A percentile compares a stretch with the other conserved stretches of the same genome.
phyloP scores from a whole-genome alignment of 345 rosid genomes.

The Erucastrum elatum region DNA sequence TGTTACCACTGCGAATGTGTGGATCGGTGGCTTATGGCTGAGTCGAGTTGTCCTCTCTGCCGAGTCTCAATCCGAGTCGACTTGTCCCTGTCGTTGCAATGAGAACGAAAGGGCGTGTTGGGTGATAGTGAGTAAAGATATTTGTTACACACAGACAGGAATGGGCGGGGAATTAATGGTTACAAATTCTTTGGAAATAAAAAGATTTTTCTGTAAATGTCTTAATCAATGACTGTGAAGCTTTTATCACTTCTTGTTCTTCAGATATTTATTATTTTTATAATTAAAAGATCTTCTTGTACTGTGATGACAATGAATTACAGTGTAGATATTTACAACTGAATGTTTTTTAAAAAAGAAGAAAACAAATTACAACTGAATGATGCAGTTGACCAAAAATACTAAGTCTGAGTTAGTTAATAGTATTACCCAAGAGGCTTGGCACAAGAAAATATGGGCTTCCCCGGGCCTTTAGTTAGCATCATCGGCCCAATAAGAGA shows the following conservation, averaged over 20 bases:
- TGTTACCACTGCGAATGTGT: slow-evolving; percentile 67
- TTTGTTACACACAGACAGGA: slow-evolving; percentile 7
- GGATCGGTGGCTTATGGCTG: slow-evolving; percentile 61
- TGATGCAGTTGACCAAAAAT: neutral
- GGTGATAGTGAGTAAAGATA: slow-evolving; percentile 26
- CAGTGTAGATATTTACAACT: neutral
- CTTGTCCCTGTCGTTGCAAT: slow-evolving; percentile 10
- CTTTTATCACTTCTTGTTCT: neutral
- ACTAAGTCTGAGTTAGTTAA: neutral
- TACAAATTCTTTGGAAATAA: neutral
- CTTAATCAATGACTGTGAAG: slow-evolving; percentile 18
- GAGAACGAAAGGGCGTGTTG: slow-evolving; percentile 11
- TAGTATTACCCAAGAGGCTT: neutral
- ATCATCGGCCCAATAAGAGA: slow-evolving; percentile 8
- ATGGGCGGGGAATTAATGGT: slow-evolving; percentile 5
- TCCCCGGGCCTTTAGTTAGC: neutral
- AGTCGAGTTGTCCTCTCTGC: slow-evolving; percentile 75
- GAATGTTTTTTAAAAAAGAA: neutral
- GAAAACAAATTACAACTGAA: neutral
- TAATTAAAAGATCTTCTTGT: neutral
- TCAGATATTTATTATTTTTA: slow-evolving; percentile 4
- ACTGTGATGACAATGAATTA: neutral
- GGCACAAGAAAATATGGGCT: slow-evolving; percentile 2
- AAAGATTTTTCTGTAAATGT: neutral
- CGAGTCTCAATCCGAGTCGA: slow-evolving; percentile 45